Evolutionary conservation across 2,329 filamentous ascomycete species (phyloP), one percentile per base, ranked within the genome.

Genomic region (Fusarium sp.): DNA sequence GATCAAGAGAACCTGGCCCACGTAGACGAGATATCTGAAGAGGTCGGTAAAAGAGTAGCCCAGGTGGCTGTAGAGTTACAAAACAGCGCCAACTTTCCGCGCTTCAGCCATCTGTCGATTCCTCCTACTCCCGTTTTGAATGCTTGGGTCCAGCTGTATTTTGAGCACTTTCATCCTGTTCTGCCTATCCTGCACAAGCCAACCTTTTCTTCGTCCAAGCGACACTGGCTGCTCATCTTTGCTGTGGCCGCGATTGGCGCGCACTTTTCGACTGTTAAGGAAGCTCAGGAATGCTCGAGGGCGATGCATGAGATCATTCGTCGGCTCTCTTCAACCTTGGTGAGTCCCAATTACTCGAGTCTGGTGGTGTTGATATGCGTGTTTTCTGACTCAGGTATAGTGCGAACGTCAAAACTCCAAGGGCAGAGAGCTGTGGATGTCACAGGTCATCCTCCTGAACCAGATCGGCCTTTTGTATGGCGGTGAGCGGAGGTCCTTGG

Each of bases 171-270:
- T 3, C 52, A 52, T 2, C 52, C 52, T 1, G 46, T 54, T 0
- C 13, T 54, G 19, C 52, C 52, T 7, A 52, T 54, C 10, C 19
- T 54, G 1, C 52, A 54, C 26, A 54, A 54, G 11, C 19, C 46
- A 3, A 52, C 38, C 0, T 52, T 54, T 7, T 54, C 38, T 1
- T 40, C 46, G 8, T 52, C 52, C 8, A 54, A 52, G 0, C 12
- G 52, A 6, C 52, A 54, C 10, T 54, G 52, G 52, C 9, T 54
- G 15, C 52, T 54, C 7, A 35, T 54, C 0, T 54, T 54, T 8
- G 36, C 52, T 1, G 52, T 54, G 13, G 52, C 52, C 1, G 52
- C 52, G 0, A 42, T 52, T 2, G 52, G 52, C 3, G 52, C 52
- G 6, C 52, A 54, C 8, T 54, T 54, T 15, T 54, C 52, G 1